Conservation (phyloP, 306 rosid species). For the Prunus persica region DNA sequence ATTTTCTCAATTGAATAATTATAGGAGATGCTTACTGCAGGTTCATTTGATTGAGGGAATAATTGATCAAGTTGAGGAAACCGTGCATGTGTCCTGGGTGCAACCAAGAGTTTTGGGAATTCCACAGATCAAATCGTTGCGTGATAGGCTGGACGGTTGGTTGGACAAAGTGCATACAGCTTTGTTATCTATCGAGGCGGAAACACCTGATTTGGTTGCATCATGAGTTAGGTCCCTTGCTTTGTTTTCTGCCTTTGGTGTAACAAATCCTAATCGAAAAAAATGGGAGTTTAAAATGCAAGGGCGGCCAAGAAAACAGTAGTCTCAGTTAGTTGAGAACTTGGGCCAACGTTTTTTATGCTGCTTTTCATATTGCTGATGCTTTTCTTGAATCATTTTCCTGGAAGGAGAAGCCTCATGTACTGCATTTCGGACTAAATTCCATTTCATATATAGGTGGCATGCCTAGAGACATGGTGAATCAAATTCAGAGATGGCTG, state of each 20-base stretch:
- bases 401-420: conserved; percentile 48
- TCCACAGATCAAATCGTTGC: conserved; percentile 79
- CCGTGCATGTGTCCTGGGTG: conserved; percentile 97
- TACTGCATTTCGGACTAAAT: conserved; percentile 51
- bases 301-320: conserved; percentile 34
- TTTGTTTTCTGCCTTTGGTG: conserved; percentile 40
- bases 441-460: conserved; percentile 38
- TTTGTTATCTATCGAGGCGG: conserved; percentile 89
- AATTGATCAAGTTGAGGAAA: conserved; percentile 92
- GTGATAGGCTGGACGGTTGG: conserved; percentile 85
- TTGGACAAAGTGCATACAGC: conserved; percentile 80
- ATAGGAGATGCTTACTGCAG: conserved; percentile 35
- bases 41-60: conserved; percentile 98
- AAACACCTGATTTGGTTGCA: conserved; percentile 95
- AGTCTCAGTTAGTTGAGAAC: conserved; percentile 34
- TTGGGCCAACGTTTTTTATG: conserved; percentile 40
- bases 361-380: conserved; percentile 38
- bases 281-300: conserved; percentile 24
- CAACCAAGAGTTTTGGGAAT: conserved; percentile 96
- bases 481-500: conserved; percentile 29
- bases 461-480: conserved; percentile 47
- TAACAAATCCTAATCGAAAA: conserved; percentile 42
- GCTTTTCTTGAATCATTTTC: conserved; percentile 49
- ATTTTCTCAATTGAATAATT: conserved; percentile 9
- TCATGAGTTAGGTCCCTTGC: conserved; percentile 40